These are phyloP conservation scores for Lichtheimia ornata DNA, from an alignment of 371 early-diverging fungal species.

Conservation along the genomic window DNA sequence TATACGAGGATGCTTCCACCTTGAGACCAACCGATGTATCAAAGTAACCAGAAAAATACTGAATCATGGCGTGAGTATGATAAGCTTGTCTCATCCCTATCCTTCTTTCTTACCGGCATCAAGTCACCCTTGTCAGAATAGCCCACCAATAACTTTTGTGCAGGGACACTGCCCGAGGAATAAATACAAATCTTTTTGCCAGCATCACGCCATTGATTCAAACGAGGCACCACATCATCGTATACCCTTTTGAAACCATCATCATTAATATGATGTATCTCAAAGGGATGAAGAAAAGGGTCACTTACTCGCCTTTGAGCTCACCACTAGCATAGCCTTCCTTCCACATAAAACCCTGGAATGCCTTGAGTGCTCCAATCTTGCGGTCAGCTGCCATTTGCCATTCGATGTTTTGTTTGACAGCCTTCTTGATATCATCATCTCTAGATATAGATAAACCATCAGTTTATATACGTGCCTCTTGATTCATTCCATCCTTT, in stretches of 20 bases:
- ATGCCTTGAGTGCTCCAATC: slow-evolving; percentile 83
- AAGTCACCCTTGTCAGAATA: slow-evolving; percentile 85
- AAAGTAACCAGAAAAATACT: slow-evolving; percentile 85
- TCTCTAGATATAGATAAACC: slow-evolving; percentile 27
- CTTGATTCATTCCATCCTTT: slow-evolving; percentile 9
- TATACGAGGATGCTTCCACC: slow-evolving; percentile 67
- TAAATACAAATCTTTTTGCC: slow-evolving; percentile 84
- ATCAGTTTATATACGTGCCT: neutral
- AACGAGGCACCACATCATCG: slow-evolving; percentile 79
- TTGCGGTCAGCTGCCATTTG: slow-evolving; percentile 88
- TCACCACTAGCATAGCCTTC: slow-evolving; percentile 79
- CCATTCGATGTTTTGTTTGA: slow-evolving; percentile 74
- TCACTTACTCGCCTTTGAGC: slow-evolving; percentile 74
- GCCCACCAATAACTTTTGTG: slow-evolving; percentile 90
- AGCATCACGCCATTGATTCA: slow-evolving; percentile 65
- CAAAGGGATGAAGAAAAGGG: neutral
- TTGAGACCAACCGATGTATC: slow-evolving; percentile 89
- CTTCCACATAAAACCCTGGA: slow-evolving; percentile 96
- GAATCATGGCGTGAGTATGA: slow-evolving; percentile 1
- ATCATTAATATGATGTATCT: neutral
- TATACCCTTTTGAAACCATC: slow-evolving; percentile 60
- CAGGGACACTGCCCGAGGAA: slow-evolving; percentile 91
- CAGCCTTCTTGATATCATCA: slow-evolving; percentile 56
- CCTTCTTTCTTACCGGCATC: slow-evolving; percentile 49
- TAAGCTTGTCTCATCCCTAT: neutral